Evolutionary conservation across 2,329 filamentous ascomycete genomes (phyloP).

Genomic region (Fusarium virguliforme): DNA sequence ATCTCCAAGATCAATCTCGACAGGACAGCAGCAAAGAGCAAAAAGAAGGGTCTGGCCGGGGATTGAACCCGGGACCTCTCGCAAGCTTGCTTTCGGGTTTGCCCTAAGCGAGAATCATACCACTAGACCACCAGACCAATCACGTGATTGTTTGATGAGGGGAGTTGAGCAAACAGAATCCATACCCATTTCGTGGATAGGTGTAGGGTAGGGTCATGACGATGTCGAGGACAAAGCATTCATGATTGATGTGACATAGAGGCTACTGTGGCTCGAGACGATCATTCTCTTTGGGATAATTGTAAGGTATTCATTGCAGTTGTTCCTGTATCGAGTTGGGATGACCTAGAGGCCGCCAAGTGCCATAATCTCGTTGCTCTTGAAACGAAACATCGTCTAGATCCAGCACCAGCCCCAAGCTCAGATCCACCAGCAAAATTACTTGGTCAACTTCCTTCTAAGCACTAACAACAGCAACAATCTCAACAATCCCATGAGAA

Average conservation of each 20-base stretch:
- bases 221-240: neutral
- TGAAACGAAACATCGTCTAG: neutral
- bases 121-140: slow-evolving; percentile 74
- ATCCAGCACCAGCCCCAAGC: neutral
- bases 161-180: neutral
- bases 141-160: slow-evolving; percentile 24
- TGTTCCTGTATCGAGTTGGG: neutral
- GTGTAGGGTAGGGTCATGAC: neutral
- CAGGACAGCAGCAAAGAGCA: no score
- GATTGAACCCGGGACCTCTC: slow-evolving; percentile 66
- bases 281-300: neutral
- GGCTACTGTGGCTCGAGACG: neutral
- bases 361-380: neutral
- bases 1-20: no score
- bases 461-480: neutral
- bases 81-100: slow-evolving; percentile 52
- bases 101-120: slow-evolving; percentile 75
- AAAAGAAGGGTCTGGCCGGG: slow-evolving; percentile 58
- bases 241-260: neutral
- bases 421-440: neutral
- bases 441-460: neutral
- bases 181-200: neutral
- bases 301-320: neutral
- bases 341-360: neutral
- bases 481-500: neutral